Percentiles rank a stretch among this genome's conserved stretches.
Evolutionary conservation across 2,329 filamentous ascomycete species (phyloP).

Genomic region (Epichloe hybrida): DNA sequence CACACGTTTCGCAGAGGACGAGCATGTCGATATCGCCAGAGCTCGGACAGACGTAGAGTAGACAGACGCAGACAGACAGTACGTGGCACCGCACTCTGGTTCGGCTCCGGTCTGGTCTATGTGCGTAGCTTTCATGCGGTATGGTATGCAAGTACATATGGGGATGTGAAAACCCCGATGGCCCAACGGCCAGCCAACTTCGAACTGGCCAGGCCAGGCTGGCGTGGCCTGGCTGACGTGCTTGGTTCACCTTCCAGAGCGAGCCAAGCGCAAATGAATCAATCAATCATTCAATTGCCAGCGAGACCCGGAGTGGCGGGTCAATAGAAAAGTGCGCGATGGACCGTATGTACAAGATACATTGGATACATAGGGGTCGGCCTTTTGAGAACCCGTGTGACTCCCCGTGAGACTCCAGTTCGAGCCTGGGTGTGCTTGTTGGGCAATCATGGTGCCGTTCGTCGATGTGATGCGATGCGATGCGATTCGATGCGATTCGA

Average conservation of each 20-base stretch:
- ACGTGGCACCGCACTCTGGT: too few relatives aligned
- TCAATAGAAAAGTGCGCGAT: not conserved
- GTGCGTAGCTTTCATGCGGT: too few relatives aligned
- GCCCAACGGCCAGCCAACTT: too few relatives aligned
- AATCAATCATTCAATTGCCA: too few relatives aligned
- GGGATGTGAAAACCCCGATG: too few relatives aligned
- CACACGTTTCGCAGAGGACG: not conserved
- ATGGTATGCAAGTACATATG: too few relatives aligned
- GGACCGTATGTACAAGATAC: too few relatives aligned
- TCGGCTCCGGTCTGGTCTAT: not conserved
- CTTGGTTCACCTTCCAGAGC: not conserved
- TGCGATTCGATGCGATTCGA: too few relatives aligned
- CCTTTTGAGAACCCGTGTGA: not conserved
- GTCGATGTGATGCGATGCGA: too few relatives aligned
- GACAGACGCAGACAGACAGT: too few relatives aligned
- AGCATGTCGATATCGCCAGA: not conserved
- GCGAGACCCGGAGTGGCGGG: not conserved
- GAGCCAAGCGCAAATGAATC: not conserved
- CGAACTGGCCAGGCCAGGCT: too few relatives aligned
- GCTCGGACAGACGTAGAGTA: too few relatives aligned
- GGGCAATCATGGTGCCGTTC: not conserved
- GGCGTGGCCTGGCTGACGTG: not conserved
- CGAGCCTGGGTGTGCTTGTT: not conserved
- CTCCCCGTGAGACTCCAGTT: not conserved
- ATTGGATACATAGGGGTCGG: not conserved